Base-by-base conservation (phyloP, 768 basidiomycete species). In the Suillus ampliporus region DNA sequence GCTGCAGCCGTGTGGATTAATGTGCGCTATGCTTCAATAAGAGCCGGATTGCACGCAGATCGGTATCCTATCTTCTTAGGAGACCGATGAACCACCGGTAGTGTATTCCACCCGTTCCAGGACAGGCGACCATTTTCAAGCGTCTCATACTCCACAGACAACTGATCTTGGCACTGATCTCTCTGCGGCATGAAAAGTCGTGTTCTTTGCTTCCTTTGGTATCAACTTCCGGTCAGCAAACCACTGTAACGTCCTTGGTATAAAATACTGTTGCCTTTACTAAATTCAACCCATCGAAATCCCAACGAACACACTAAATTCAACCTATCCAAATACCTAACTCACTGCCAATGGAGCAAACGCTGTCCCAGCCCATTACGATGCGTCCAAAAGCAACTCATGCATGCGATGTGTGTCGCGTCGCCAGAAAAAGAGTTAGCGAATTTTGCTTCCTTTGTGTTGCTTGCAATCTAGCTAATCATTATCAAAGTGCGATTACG, bases 401-500 rank as follows among this genome's bases (percentile, higher is more conserved):
- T 1, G 54, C 54, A 11, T 56, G 54, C 26, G 38, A 56, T 2
- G 54, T 26, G 11, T 56, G 54, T 28, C 54, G 54, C 54, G 11
- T 13, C 23, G 54, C 54, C 11, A 56, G 14, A 26, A 56, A 56
- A 40, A 26, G 5, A 28, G 54, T 56, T 40, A 11, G 54, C n/a
- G 11, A 28, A 6, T 56, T 40, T 56, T 40, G 8, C 35, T 40
- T 28, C 17, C 34, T 38, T 44, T 19, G 37, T 9, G 23, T 38
- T 1, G 37, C 10, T 56, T 41, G 54, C 11, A 56, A 11, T 19
- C 10, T 13, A 40, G 38, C 54, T 56, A 28, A 56, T 21, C 4
- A 28, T 3, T 13, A 7, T 26, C 38, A 19, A 56, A 56, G 54
- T 56, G 54, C 4, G 62, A 68, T 23, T 74, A 63, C 11, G 69